phyloP scores from a whole-genome alignment of 2,329 filamentous ascomycete species.

The Myriosclerotinia duriaeana region DNA sequence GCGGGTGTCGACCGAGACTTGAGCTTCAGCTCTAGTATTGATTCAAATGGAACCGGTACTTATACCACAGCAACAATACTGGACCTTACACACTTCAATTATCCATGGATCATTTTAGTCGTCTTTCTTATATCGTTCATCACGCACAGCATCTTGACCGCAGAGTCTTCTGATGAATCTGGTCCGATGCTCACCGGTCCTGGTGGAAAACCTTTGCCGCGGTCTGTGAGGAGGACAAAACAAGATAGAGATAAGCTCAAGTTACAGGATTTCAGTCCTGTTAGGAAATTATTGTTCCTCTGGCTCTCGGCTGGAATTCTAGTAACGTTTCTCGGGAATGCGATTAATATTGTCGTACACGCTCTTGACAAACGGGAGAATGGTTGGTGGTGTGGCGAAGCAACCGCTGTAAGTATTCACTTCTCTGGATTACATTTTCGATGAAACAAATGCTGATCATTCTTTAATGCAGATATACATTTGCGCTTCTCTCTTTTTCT shows the following conservation, averaged over 20 bases:
- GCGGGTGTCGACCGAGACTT: conserved; percentile 34
- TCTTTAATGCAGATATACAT: conserved; percentile 68
- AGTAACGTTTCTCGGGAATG: conserved; percentile 73
- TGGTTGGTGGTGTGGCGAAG: conserved; percentile 81
- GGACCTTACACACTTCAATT: conserved; percentile 46
- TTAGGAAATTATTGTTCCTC: conserved; percentile 70
- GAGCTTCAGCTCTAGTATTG: conserved; percentile 29
- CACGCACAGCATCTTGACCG: conserved; percentile 56
- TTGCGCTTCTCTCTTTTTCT: conserved; percentile 81
- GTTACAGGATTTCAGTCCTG: conserved; percentile 57
- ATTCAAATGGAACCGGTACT: conserved; percentile 28
- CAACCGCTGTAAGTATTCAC: conserved; percentile 62
- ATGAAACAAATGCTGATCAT: conserved; percentile 23
- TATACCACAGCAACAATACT: conserved; percentile 30
- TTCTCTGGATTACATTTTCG: neutral
- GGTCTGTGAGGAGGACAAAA: conserved; percentile 44
- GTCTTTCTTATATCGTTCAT: conserved; percentile 65
- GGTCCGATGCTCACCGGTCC: conserved; percentile 63
- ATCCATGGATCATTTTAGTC: conserved; percentile 62
- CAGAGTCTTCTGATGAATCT: conserved; percentile 43
- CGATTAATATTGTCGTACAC: conserved; percentile 70
- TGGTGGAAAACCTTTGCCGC: conserved; percentile 80
- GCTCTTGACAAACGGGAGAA: conserved; percentile 64
- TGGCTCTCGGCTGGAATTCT: conserved; percentile 71
- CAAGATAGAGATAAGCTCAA: conserved; percentile 47